Percentiles rank a stretch among this genome's conserved stretches.
These are phyloP conservation scores for Excoecaria cochinchinensis DNA, from an alignment of 345 rosid genomes.

Conservation along the genomic window DNA sequence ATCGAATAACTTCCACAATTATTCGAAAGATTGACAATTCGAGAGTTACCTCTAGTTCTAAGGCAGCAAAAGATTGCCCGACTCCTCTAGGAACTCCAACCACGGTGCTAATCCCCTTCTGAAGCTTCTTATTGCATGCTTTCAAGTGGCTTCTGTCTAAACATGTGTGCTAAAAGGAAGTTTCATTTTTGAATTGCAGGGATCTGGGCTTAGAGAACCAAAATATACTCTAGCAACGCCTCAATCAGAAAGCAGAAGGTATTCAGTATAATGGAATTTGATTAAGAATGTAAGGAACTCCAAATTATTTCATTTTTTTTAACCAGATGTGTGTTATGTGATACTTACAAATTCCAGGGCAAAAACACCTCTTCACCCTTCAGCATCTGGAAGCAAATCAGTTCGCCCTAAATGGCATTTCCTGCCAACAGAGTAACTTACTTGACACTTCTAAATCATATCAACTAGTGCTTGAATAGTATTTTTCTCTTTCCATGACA, in stretches of 20 bases:
- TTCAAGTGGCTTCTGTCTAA: background rate
- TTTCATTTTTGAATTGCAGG: slow-evolving; percentile 39
- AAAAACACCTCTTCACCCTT: slow-evolving; percentile 38
- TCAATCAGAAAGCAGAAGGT: slow-evolving; percentile 56
- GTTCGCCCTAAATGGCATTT: slow-evolving; percentile 59
- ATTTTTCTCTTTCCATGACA: background rate
- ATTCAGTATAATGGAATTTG: background rate
- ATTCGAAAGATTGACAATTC: slow-evolving; percentile 62
- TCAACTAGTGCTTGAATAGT: background rate
- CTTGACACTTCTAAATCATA: background rate
- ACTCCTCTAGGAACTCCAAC: slow-evolving; percentile 66
- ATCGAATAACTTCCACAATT: slow-evolving; percentile 51
- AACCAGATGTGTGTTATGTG: background rate
- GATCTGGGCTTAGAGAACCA: slow-evolving; percentile 26
- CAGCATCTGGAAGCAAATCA: slow-evolving; percentile 50
- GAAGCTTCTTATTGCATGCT: background rate
- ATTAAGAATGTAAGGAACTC: background rate
- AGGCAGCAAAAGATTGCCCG: slow-evolving; percentile 50
- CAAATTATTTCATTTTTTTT: background rate
- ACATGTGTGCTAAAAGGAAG: slow-evolving; percentile 14
- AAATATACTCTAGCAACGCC: slow-evolving; percentile 54
- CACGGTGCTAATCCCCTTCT: slow-evolving; percentile 34
- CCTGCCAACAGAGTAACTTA: slow-evolving; percentile 72
- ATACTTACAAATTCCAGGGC: slow-evolving; percentile 43
- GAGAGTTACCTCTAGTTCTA: slow-evolving; percentile 39